phyloP scores from a whole-genome alignment of 2,329 filamentous ascomycete genomes.

The Orbilia ellipsospora region DNA sequence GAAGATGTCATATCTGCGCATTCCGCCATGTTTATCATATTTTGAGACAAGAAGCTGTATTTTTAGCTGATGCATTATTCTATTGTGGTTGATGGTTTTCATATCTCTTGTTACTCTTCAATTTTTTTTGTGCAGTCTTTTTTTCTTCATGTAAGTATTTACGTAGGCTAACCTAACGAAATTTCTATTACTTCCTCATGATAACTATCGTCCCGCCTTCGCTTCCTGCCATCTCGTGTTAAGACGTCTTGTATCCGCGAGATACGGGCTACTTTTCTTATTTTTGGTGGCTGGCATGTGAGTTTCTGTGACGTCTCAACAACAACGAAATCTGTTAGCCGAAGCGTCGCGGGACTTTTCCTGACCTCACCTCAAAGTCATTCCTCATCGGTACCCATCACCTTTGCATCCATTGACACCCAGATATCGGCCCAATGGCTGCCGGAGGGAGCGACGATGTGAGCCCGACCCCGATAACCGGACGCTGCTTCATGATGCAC shows the following conservation, averaged over 20 bases:
- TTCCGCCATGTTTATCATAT: slow-evolving; percentile 12
- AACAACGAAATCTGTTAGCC: slow-evolving; percentile 50
- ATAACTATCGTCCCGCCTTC: not conserved
- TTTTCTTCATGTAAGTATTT: slow-evolving; percentile 40
- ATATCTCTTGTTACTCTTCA: slow-evolving; percentile 16
- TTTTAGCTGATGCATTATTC: slow-evolving; percentile 47
- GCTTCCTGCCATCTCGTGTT: not conserved
- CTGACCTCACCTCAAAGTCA: slow-evolving; percentile 41
- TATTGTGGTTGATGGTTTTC: not conserved
- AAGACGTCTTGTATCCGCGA: not conserved
- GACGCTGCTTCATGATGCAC: slow-evolving; percentile 39
- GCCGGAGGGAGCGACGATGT: slow-evolving; percentile 64
- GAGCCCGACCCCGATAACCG: slow-evolving; percentile 61
- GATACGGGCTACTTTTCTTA: not conserved
- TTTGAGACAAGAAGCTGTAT: slow-evolving; percentile 25
- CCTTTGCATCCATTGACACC: slow-evolving; percentile 46
- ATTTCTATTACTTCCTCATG: not conserved
- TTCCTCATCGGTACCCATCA: slow-evolving; percentile 33
- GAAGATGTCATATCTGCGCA: not conserved
- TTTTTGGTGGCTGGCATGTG: slow-evolving; percentile 17
- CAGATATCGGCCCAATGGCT: slow-evolving; percentile 50
- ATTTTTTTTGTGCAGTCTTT: not conserved
- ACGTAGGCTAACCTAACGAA: slow-evolving; percentile 17
- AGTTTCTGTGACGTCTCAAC: slow-evolving; percentile 42
- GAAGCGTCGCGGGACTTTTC: slow-evolving; percentile 53